phyloP scores from a whole-genome alignment of 805 yeast genomes.

The Lachancea sp. region DNA sequence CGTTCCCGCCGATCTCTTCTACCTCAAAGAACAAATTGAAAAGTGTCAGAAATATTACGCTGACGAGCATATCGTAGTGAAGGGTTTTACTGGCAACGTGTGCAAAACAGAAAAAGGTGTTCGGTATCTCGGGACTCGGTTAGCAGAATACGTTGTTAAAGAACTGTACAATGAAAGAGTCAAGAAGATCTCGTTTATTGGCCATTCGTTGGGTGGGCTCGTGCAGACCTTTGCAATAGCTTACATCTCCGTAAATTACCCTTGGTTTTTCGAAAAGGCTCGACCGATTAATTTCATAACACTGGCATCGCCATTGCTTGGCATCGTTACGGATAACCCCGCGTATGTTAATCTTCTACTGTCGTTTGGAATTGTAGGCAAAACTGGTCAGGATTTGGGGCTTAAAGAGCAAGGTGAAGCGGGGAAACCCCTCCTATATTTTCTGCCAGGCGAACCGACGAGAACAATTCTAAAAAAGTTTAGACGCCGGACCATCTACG shows the following conservation, averaged over 20 bases:
- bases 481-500: constrained; percentile 62
- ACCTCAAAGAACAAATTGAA: constrained; percentile 64
- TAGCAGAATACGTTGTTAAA: constrained; percentile 59
- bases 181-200: constrained; percentile 59
- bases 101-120: constrained; percentile 78
- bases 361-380: constrained; percentile 70
- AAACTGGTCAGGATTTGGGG: constrained; percentile 74
- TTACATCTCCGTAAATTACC: constrained; percentile 58
- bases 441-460: constrained; percentile 65
- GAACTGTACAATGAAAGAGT: constrained; percentile 41
- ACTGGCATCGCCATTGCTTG: constrained; percentile 68
- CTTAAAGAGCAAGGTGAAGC: constrained; percentile 40
- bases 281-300: constrained; percentile 65
- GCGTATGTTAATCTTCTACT: constrained; percentile 62
- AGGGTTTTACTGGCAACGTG: constrained; percentile 64
- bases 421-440: constrained; percentile 48
- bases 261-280: constrained; percentile 56
- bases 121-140: constrained; percentile 61
- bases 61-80: constrained; percentile 47
- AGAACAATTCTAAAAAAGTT: constrained; percentile 51
- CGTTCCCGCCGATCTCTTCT: constrained; percentile 67
- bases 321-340: constrained; percentile 74
- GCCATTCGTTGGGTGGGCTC: constrained; percentile 75
- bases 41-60: constrained; percentile 32
- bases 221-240: constrained; percentile 75